These are phyloP conservation scores for Dothiorella sarmentorum DNA, from an alignment of 2,329 filamentous ascomycete species.

Conservation along the genomic window DNA sequence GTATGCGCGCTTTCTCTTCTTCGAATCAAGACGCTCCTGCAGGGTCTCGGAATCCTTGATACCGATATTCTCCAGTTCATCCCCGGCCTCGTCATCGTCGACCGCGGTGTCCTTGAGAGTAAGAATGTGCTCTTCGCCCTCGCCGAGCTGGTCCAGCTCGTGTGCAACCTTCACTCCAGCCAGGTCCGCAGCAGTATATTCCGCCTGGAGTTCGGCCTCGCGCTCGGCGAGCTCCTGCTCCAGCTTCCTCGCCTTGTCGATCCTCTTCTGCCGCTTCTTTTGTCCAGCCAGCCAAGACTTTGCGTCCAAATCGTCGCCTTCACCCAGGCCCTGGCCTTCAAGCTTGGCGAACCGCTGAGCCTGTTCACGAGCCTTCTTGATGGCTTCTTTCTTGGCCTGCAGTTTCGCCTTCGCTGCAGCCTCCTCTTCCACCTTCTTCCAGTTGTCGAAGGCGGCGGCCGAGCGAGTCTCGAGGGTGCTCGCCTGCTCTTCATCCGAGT, in stretches of 20 bases:
- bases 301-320: conserved; percentile 70
- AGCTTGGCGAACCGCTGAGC: conserved; percentile 73
- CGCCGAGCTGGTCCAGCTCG: conserved; percentile 75
- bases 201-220: conserved; percentile 57
- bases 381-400: conserved; percentile 74
- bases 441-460: conserved; percentile 72
- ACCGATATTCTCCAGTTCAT: conserved; percentile 79
- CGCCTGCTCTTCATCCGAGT: conserved; percentile 63
- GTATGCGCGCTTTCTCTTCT: conserved; percentile 87
- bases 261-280: conserved; percentile 92
- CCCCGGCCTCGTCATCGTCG: conserved; percentile 75
- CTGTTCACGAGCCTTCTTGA: conserved; percentile 82
- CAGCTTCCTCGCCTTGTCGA: conserved; percentile 66
- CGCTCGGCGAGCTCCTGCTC: conserved; percentile 77
- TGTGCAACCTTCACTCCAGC: conserved; percentile 91
- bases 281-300: conserved; percentile 82
- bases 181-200: conserved; percentile 83
- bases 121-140: conserved; percentile 79
- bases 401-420: conserved; percentile 68
- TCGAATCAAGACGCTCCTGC: conserved; percentile 73
- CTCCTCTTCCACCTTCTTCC: conserved; percentile 66
- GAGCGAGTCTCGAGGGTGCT: conserved; percentile 83
- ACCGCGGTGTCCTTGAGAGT: conserved; percentile 94
- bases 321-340: conserved; percentile 80
- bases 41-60: conserved; percentile 70